Evolutionary conservation across 2,329 filamentous ascomycete species (phyloP).

Genomic region (Thelonectria blattea): DNA sequence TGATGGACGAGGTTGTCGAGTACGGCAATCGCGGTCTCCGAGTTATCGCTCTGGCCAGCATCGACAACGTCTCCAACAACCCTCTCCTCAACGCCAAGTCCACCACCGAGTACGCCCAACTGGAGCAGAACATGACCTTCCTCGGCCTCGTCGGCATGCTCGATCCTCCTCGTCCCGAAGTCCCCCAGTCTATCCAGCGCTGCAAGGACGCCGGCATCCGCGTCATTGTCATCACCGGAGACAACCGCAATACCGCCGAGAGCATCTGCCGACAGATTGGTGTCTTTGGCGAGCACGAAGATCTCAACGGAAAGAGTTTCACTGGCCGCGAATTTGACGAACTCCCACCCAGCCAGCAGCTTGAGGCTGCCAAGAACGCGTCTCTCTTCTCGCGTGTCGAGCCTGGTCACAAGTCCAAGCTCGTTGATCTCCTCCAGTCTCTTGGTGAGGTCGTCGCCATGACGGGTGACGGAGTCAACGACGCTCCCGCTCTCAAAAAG

Average conservation of each 20-base stretch:
- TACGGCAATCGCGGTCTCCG: slow-evolving; percentile 93
- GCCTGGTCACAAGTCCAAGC: slow-evolving; percentile 94
- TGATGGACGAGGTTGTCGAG: slow-evolving; percentile 81
- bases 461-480: slow-evolving; percentile 99
- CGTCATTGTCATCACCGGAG: slow-evolving; percentile 96
- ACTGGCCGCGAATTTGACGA: slow-evolving; percentile 95
- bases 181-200: slow-evolving; percentile 81
- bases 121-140: slow-evolving; percentile 94
- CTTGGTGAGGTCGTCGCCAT: slow-evolving; percentile 95
- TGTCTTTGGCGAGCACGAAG: slow-evolving; percentile 81
- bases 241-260: slow-evolving; percentile 97
- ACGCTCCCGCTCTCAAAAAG: slow-evolving; percentile 97
- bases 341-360: slow-evolving; percentile 77
- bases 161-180: slow-evolving; percentile 93
- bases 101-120: slow-evolving; percentile 79
- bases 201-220: slow-evolving; percentile 94
- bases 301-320: slow-evolving; percentile 89
- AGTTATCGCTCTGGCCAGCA: slow-evolving; percentile 88
- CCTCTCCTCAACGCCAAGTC: slow-evolving; percentile 79
- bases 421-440: slow-evolving; percentile 94
- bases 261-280: slow-evolving; percentile 98
- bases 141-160: slow-evolving; percentile 95
- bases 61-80: slow-evolving; percentile 76
- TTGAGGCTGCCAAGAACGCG: slow-evolving; percentile 82
- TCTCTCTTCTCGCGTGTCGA: slow-evolving; percentile 96